Conservation (phyloP, 257 asterid species). For the Ehretia macrophylla region DNA sequence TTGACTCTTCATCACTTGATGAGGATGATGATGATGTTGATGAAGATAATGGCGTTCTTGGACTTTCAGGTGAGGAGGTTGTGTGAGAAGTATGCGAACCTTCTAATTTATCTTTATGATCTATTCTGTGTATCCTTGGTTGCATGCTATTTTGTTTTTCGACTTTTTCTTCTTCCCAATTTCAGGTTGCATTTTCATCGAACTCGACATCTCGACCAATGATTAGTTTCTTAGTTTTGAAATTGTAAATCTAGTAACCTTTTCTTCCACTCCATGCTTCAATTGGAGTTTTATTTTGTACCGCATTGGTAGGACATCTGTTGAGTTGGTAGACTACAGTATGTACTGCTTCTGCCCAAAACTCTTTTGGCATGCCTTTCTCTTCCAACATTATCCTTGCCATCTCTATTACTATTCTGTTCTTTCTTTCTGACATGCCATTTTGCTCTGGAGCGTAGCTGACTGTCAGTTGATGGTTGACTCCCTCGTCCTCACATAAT, state of each 20-base stretch:
- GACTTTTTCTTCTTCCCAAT: neutral
- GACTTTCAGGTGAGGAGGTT: too few species aligned
- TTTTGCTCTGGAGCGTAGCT: too few species aligned
- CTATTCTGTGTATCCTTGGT: neutral
- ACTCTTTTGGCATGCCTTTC: neutral
- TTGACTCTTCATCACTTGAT: too few species aligned
- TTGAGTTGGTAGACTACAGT: neutral
- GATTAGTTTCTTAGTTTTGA: too few species aligned
- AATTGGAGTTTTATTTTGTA: neutral
- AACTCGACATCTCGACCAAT: neutral
- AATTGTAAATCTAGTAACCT: too few species aligned
- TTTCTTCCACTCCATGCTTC: neutral
- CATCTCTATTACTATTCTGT: neutral
- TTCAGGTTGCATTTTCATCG: neutral
- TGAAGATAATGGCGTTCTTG: neutral
- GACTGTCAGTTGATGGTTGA: neutral
- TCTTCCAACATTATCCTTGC: neutral
- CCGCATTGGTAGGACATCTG: neutral
- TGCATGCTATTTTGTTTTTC: too few species aligned
- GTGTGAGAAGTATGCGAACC: too few species aligned
- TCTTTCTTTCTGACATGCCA: too few species aligned
- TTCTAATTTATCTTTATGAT: too few species aligned
- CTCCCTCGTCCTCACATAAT: neutral
- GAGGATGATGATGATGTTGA: neutral
- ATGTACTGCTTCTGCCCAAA: neutral